phyloP scores from a whole-genome alignment of 2,329 filamentous ascomycete genomes.

The Ophiosphaerella herpotricha region DNA sequence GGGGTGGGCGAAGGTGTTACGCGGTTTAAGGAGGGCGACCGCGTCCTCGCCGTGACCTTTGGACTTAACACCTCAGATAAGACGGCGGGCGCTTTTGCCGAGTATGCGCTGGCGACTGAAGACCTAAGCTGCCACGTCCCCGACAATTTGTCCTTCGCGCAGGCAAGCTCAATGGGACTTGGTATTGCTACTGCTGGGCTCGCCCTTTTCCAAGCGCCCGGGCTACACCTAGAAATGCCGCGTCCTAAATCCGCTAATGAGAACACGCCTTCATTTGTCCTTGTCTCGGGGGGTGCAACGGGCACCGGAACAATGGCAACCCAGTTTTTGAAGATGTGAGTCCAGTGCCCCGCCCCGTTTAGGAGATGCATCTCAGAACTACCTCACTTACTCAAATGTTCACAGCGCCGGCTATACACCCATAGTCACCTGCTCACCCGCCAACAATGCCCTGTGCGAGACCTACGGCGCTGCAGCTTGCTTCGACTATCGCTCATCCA shows the following conservation, averaged over 20 bases:
- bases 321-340: constrained; percentile 40
- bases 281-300: constrained; percentile 55
- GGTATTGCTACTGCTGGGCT: constrained; percentile 6
- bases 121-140: constrained; percentile 30
- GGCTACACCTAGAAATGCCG: constrained; percentile 1
- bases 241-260: not conserved
- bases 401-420: constrained; percentile 42
- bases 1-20: constrained; percentile 54
- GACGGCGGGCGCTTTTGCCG: constrained; percentile 35
- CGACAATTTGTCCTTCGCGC: constrained; percentile 21
- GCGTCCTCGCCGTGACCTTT: constrained; percentile 36
- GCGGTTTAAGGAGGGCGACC: constrained; percentile 53
- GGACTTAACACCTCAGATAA: constrained; percentile 3
- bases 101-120: constrained; percentile 28
- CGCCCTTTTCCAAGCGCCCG: constrained; percentile 3
- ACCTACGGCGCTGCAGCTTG: constrained; percentile 49
- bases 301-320: constrained; percentile 51
- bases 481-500: constrained; percentile 53
- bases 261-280: constrained; percentile 27
- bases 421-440: constrained; percentile 53
- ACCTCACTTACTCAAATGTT: not conserved
- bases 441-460: constrained; percentile 45
- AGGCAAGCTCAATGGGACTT: constrained; percentile 3
- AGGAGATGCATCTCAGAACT: not conserved
- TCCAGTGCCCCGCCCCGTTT: not conserved